Evolutionary conservation across 139 green algal genomes (phyloP), one percentile per base, ranked within the genome.

Genomic region (Monoraphidium neglectum): DNA sequence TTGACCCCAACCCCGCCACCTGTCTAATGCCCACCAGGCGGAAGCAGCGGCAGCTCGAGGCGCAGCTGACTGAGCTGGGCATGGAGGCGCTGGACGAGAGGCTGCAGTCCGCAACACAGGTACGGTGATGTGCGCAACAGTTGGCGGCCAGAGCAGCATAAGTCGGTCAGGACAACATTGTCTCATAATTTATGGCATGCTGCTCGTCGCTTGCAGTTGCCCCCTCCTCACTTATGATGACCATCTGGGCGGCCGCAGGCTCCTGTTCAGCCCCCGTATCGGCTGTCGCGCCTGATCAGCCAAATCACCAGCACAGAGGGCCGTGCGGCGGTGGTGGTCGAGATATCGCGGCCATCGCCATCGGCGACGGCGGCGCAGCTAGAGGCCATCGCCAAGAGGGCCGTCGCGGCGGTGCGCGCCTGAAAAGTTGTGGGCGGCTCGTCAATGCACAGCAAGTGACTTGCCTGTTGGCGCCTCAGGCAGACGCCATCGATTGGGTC

Each of bases 11-110:
- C 37, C 4, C 64, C 36, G 16, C 18, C 64, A 69, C 15, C 10
- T 51, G 33, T 12, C 33, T 18, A 30, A 67, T 12, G 26, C 16
- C 13, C 30, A 51, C 30, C 65, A 91, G 83, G 74, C 78, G 87
- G 26, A 93, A 93, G 68, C 70, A 82, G 54, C 66, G 54, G 30
- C 73, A 91, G 59, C 24, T 91, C 0, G 47, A 81, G 23, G 62
- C 47, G 26, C 60, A 74, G 26, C 38, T 92, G 16, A 26, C 76
- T 30, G 83, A 90, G 32, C 53, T 91, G 37, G 85, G 85, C 0
- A 69, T 77, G 37, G 91, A 95, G 73, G 77, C 57, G 0, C 62
- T 95, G 36, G 87, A 94, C 46, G 88, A 94, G 67, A 81, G 87
- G 32, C 73, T 96, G 49, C 72, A 90, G 66, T 77, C 33, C 49